Evolutionary conservation across 2,329 filamentous ascomycete species (phyloP), one percentile per base, ranked within the genome.

Genomic region (Acarospora socialis): DNA sequence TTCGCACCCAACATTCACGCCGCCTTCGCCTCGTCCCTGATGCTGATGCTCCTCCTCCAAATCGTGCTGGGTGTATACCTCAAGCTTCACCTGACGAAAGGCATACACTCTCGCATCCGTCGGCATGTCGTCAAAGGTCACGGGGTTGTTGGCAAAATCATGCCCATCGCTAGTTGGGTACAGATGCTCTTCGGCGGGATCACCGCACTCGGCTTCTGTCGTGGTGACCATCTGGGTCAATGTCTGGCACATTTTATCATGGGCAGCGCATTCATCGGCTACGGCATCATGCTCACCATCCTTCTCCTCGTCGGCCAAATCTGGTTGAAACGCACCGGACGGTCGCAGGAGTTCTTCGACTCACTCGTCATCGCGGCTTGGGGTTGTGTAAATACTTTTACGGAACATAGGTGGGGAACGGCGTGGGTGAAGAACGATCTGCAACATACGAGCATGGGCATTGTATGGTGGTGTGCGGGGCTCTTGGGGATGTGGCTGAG

Each of bases 361-460:
- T 90, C 80, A 39, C 59, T 78, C 30, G 70, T 94, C 44, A 95
- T 98, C 50, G 81, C 86, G 1, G 76, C 79, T 1, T 98, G 90
- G 90, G 90, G 87, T 20, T 92, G 83, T 51, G 77, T 98, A 57
- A 98, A 95, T 56, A 95, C 90, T 6, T 95, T 98, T 46, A 98
- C 90, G 12, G 90, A 95, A 56, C 90, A 98, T 52, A 73, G 80
- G 32, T 98, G 90, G 90, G 90, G 90, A 33, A 66, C 66, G 1
- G 68, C 72, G 0, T 98, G 90, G 90, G 83, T 80, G 32, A 74
- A 72, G 56, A 95, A 94, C 50, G 90, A 98, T 54, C 73, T 93
- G 60, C 87, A 98, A 55, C 90, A 98, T 55, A 98, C 90, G 0
- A 82, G 81, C n/a, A 95, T 98, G 87, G 90, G 90, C n/a, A 73